Base-by-base conservation (phyloP, 1,139 yeast genomes). In the Magnusiomyces clavatus region DNA sequence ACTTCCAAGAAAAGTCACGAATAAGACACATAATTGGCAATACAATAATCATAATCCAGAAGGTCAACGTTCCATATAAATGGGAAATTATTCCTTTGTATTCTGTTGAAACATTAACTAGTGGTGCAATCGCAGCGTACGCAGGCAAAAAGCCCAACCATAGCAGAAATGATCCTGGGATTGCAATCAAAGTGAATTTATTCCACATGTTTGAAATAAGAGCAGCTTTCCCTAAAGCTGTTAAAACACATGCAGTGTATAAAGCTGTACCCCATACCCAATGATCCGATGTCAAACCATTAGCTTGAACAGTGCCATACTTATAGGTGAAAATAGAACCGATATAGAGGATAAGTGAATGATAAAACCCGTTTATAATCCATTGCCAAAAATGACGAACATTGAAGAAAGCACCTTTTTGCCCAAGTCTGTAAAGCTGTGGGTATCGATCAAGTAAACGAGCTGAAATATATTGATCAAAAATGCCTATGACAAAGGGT, bases 191-290 rank as follows among this genome's bases (percentile, higher is more conserved):
- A 0, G 97, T 89, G 67, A 84, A 90, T 66, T 90, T 89, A 45
- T 97, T 94, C 98, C 98, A 94, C 73, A 87, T 80, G 41, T 87
- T 87, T 1, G 95, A 88, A 38, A 90, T 81, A 56, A 94, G 74
- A 0, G 95, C 97, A 0, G 99, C 98, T 67, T 94, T 94, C 6
- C 97, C 97, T 50, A 94, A 76, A 0, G 94, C 94, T 0, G 97
- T 90, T 53, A 90, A 72, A 2, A 90, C 81, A 67, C 96, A 87
- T 0, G 95, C 78, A 1, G 98, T 86, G 68, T 83, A 94, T 6
- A 89, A 73, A 1, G 95, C 86, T 13, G 92, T 86, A 52, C 98
- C 98, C 92, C 96, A 88, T 1, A 86, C 75, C 97, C 98, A 92
- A 64, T 88, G 92, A 64, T 89, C 92, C 2, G 86, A 85, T n/a